These are phyloP conservation scores for Ceratobasidium sp. DNA, from an alignment of 1,284 basidiomycete genomes.

Conservation along the genomic window DNA sequence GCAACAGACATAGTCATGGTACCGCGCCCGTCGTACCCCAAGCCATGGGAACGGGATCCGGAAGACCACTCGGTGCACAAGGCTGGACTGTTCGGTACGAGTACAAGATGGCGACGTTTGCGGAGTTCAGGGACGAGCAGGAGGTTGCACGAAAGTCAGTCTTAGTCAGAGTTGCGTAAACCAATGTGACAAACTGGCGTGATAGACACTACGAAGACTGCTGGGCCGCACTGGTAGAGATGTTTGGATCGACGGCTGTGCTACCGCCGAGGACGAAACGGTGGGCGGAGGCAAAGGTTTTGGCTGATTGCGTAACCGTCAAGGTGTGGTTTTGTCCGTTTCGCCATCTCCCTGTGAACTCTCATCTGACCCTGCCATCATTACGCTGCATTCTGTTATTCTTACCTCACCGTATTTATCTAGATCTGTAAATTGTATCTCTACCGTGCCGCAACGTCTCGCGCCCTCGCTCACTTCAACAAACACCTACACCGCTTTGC, in stretches of 20 bases:
- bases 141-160: conserved; percentile 86
- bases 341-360: too few relatives aligned
- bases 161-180: not conserved
- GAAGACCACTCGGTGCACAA: conserved; percentile 79
- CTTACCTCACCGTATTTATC: too few relatives aligned
- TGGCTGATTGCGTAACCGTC: conserved; percentile 91
- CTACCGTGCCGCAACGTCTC: conserved; percentile 85
- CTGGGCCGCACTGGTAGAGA: conserved; percentile 82
- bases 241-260: conserved; percentile 89
- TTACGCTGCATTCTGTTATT: too few relatives aligned
- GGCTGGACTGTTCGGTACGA: conserved; percentile 98
- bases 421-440: conserved; percentile 90
- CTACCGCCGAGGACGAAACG: conserved; percentile 94
- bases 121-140: conserved; percentile 92
- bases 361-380: too few relatives aligned
- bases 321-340: conserved; percentile 74
- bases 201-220: conserved; percentile 91
- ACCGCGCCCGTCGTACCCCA: conserved; percentile 60
- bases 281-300: conserved; percentile 98
- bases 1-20: conserved; percentile 74
- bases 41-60: conserved; percentile 57
- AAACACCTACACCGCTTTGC: conserved; percentile 88
- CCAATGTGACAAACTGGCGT: not conserved
- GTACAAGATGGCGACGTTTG: conserved; percentile 97
- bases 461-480: conserved; percentile 84